Conservation (phyloP, 108 stramenopile species). For the Conticribra weissflogii region DNA sequence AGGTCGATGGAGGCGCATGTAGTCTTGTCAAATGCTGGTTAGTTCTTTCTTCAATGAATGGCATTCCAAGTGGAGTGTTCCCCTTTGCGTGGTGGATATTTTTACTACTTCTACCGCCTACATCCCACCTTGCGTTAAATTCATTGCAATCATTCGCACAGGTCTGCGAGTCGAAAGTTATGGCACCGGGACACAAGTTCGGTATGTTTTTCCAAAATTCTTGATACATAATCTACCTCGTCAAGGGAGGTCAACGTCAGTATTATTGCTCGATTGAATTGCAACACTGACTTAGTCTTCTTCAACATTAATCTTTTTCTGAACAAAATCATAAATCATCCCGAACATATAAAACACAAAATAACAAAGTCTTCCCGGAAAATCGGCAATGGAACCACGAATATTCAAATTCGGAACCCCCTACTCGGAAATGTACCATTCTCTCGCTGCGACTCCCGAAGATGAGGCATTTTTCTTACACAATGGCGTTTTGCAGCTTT, state of each 20-base stretch:
- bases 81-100: too few relatives aligned
- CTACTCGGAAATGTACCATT: conserved; percentile 88
- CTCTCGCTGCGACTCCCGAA: conserved; percentile 74
- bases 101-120: too few relatives aligned
- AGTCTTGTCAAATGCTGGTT: conserved; percentile 85
- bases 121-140: too few relatives aligned
- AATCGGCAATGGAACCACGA: conserved; percentile 78
- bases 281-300: too few relatives aligned
- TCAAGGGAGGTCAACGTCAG: too few relatives aligned
- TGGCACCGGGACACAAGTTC: conserved; percentile 90
- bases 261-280: too few relatives aligned
- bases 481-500: conserved; percentile 88
- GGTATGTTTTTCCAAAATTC: conserved; percentile 6
- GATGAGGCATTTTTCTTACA: conserved; percentile 84
- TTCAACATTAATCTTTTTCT: too few relatives aligned
- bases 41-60: neutral
- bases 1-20: conserved; percentile 94
- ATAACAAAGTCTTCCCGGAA: conserved; percentile 47
- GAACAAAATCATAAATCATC: neutral
- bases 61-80: neutral
- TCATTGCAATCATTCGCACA: too few relatives aligned
- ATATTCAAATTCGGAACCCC: conserved; percentile 92
- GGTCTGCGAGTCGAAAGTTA: conserved; percentile 85
- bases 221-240: neutral
- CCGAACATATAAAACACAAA: neutral